Percentiles rank a stretch among this genome's conserved stretches.
These are phyloP conservation scores for Malassezia obtusa DNA, from an alignment of 1,284 basidiomycete genomes.

Conservation along the genomic window DNA sequence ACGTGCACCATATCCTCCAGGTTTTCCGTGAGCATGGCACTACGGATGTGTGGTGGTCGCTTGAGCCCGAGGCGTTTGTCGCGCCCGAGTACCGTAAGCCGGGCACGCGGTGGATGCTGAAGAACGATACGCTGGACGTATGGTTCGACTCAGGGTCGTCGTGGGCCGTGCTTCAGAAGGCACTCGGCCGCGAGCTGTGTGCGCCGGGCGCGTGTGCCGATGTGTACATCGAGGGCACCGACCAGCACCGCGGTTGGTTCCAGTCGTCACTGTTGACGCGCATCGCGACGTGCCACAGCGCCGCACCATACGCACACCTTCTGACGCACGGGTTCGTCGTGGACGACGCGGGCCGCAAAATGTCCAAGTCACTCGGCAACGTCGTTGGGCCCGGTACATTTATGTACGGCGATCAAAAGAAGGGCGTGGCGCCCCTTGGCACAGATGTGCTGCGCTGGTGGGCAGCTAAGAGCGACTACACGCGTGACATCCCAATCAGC, in stretches of 20 bases:
- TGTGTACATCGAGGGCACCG: constrained; percentile 86
- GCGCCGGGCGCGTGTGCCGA: constrained; percentile 57
- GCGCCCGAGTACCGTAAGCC: constrained; percentile 48
- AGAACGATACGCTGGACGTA: constrained; percentile 84
- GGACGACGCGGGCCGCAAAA: constrained; percentile 82
- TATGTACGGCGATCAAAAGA: constrained; percentile 59
- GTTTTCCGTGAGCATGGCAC: constrained; percentile 66
- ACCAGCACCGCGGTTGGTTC: constrained; percentile 99
- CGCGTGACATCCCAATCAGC: constrained; percentile 77
- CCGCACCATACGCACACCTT: constrained; percentile 63
- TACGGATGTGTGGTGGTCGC: constrained; percentile 77
- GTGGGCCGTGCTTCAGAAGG: constrained; percentile 61
- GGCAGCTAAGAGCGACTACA: constrained; percentile 84
- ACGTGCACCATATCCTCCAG: constrained; percentile 66
- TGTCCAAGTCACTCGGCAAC: constrained; percentile 96
- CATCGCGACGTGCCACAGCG: constrained; percentile 53
- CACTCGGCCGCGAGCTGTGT: constrained; percentile 20
- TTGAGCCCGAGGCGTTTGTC: constrained; percentile 67
- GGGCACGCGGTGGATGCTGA: neutral
- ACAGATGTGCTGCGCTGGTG: constrained; percentile 80
- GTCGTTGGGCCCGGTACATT: constrained; percentile 74
- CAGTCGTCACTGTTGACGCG: constrained; percentile 85
- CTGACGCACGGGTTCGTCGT: constrained; percentile 97
- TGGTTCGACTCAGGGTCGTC: constrained; percentile 98
- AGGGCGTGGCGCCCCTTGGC: constrained; percentile 68